Conservation (phyloP, 352 stramenopile genomes). For the Thalassiosira livingstoniorum region DNA sequence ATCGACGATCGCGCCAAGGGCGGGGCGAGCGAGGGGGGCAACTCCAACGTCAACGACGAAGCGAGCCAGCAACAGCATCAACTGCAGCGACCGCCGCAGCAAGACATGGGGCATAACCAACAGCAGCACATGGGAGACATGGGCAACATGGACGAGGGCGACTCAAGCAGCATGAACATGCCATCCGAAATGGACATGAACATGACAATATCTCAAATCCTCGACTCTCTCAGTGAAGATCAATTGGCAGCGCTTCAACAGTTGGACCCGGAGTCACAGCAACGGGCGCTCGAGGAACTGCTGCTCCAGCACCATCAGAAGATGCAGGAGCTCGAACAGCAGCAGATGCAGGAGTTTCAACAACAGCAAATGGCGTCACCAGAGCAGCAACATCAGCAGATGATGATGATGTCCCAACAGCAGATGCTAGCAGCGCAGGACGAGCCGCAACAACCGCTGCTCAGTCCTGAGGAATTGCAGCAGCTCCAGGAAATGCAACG, state of each 20-base stretch:
- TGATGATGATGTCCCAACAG: background rate
- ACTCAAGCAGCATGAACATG: background rate
- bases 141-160: background rate
- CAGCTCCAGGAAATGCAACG: conserved; percentile 31
- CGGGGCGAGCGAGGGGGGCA: background rate
- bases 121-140: background rate
- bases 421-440: background rate
- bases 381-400: conserved; percentile 8
- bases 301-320: background rate
- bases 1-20: conserved; percentile 24
- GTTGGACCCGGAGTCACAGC: background rate
- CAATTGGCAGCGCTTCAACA: background rate
- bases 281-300: background rate
- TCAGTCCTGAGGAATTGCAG: background rate
- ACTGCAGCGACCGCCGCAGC: background rate
- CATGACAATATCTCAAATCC: too few species aligned
- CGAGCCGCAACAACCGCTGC: background rate
- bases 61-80: background rate
- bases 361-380: background rate
- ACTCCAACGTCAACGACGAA: background rate
- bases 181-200: background rate
- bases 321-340: background rate
- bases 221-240: too few species aligned
- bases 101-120: background rate
- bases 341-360: background rate